Evolutionary conservation across 2,329 filamentous ascomycete species (phyloP), one percentile per base, ranked within the genome.

Genomic region (Coleophoma eucalyptorum): DNA sequence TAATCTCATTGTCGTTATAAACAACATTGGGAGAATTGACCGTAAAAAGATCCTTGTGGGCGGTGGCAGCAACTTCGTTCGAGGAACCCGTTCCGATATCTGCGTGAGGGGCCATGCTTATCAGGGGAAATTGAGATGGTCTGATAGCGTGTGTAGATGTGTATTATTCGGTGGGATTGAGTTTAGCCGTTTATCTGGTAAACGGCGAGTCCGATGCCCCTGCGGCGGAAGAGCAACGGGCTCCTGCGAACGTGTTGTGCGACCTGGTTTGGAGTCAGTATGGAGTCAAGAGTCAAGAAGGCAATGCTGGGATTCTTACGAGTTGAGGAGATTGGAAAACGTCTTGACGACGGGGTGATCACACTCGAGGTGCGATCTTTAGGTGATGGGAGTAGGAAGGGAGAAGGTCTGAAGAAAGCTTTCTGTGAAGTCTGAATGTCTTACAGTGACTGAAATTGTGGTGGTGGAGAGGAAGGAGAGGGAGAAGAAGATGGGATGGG

Each of bases 321-420:
- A 96, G 83, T 94, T 94, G 64, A 97, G 87, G 66, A 95, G 87
- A 78, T 96, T 97, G 80, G 91, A 93, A 87, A 96, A 97, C 92
- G 90, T 96, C 77, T 89, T 96, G 90, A 81, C 87, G 86, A 78
- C 80, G 68, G 69, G 52, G 58, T 63, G 67, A 68, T 60, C 64
- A 62, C 61, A 62, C 60, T 60, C 58, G 56, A 55, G 26, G 62
- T 61, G 63, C 53, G 60, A 66, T 65, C 63, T 32, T 20, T 16
- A 46, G 26, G 50, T 44, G 38, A 50, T 49, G 11, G 46, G 43
- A 50, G 48, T 45, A 31, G 20, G 34, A 26, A 26, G 26, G 10
- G 41, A 44, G 32, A 41, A 46, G 51, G 46, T 52, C 51, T 26
- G 42, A 37, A 45, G 40, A 47, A 32, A 41, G 32, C 34, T 43